Conservation (phyloP, 352 stramenopile genomes). For the Globisporangium solare region DNA sequence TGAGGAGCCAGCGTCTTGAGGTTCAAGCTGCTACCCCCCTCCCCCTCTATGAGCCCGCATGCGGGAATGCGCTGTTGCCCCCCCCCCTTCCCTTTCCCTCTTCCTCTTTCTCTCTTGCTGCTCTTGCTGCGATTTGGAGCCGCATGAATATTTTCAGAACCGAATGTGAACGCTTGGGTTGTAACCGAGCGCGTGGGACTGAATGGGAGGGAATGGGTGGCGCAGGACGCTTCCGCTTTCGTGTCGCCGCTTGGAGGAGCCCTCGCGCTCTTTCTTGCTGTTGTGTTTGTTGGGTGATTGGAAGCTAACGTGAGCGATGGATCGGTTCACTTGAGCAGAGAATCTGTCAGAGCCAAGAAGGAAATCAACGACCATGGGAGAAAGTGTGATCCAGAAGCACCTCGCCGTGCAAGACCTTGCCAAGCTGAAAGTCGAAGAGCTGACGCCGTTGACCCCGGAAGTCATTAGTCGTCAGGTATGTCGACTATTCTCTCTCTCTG, state of each 20-base stretch:
- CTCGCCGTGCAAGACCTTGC: slow-evolving; percentile 92
- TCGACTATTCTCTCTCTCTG: not conserved
- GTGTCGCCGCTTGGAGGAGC: not conserved
- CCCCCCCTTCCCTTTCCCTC: too few relatives aligned
- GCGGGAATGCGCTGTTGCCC: too few relatives aligned
- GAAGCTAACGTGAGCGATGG: too few relatives aligned
- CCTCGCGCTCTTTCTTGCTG: too few relatives aligned
- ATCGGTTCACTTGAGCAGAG: not conserved
- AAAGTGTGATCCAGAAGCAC: slow-evolving; percentile 67
- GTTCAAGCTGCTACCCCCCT: too few relatives aligned
- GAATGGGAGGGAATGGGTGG: not conserved
- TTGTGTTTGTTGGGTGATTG: too few relatives aligned
- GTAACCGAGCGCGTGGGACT: not conserved
- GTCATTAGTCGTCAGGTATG: slow-evolving; percentile 90
- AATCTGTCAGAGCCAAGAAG: not conserved
- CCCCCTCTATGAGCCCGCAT: too few relatives aligned
- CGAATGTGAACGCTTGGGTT: not conserved
- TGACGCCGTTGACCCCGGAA: slow-evolving; percentile 97
- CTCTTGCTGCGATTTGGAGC: too few relatives aligned
- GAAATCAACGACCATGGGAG: slow-evolving; percentile 35
- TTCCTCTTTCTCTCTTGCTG: too few relatives aligned
- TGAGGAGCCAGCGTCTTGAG: too few relatives aligned
- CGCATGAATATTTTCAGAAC: not conserved
- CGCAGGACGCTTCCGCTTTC: not conserved
- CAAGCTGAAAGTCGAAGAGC: slow-evolving; percentile 93